phyloP scores from a whole-genome alignment of 2,329 filamentous ascomycete genomes.

The Phialophora macrospora region DNA sequence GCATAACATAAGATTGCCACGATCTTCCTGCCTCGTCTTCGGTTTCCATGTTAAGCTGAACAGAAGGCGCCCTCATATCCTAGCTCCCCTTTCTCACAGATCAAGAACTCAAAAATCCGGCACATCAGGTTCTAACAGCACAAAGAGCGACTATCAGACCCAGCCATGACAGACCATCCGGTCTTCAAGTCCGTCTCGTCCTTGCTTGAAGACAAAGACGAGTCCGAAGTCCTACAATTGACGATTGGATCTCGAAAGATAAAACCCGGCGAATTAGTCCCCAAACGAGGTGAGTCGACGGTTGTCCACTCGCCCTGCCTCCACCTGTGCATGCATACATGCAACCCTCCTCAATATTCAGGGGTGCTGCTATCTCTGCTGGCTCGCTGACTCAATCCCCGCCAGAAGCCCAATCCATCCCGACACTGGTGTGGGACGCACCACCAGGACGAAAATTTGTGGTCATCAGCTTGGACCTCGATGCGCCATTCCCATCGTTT shows the following conservation, averaged over 20 bases:
- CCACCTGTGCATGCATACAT: neutral
- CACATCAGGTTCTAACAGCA: neutral
- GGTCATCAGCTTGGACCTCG: slow-evolving; percentile 41
- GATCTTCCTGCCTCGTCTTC: neutral
- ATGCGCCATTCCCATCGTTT: slow-evolving; percentile 44
- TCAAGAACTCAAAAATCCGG: neutral
- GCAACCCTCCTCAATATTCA: neutral
- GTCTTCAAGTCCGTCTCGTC: slow-evolving; percentile 6
- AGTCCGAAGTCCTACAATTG: slow-evolving; percentile 5
- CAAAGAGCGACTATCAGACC: neutral
- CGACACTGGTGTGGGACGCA: slow-evolving; percentile 10
- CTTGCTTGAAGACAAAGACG: slow-evolving; percentile 12
- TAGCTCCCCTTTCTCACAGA: neutral
- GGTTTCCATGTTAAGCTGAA: neutral
- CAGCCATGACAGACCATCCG: slow-evolving; percentile 10
- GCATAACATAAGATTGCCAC: neutral
- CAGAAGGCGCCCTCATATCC: neutral
- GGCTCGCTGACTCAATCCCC: neutral
- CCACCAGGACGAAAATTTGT: slow-evolving; percentile 37
- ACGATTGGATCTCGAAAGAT: slow-evolving; percentile 1
- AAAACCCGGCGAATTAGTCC: slow-evolving; percentile 18
- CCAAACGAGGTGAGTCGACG: slow-evolving; percentile 20
- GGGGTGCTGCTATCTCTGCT: neutral
- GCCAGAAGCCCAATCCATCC: slow-evolving; percentile 8
- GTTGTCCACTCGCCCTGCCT: neutral